Percentiles rank a stretch among this genome's conserved stretches.
These are phyloP conservation scores for Salix caprea DNA, from an alignment of 345 rosid genomes.

Conservation along the genomic window DNA sequence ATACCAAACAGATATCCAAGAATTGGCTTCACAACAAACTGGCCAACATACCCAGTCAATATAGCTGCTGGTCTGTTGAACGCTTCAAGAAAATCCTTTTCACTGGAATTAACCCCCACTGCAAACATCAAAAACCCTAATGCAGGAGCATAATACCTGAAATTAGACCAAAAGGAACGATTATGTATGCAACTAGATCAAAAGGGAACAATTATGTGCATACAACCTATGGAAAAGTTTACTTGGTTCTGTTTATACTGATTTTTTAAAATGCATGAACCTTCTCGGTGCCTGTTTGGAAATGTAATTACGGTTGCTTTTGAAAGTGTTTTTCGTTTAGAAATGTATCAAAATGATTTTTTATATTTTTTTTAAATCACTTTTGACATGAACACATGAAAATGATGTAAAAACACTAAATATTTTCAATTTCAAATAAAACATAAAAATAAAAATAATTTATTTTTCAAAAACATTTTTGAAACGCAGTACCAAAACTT, in stretches of 20 bases:
- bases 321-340: too few relatives aligned
- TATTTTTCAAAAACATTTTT: too few relatives aligned
- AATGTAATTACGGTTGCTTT: too few relatives aligned
- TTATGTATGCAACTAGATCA: conserved; percentile 30
- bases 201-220: background rate
- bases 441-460: too few relatives aligned
- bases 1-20: conserved; percentile 79
- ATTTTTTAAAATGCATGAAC: background rate
- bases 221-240: background rate
- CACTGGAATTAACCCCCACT: conserved; percentile 85
- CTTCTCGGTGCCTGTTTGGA: background rate
- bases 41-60: conserved; percentile 74
- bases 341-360: too few relatives aligned
- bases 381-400: too few relatives aligned
- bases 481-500: too few relatives aligned
- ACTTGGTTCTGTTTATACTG: background rate
- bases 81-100: conserved; percentile 82
- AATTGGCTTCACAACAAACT: conserved; percentile 76
- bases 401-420: too few relatives aligned
- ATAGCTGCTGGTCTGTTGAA: conserved; percentile 74
- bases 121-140: conserved; percentile 98
- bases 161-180: conserved; percentile 5
- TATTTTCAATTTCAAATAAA: too few relatives aligned
- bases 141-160: conserved; percentile 92
- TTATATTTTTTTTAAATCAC: too few relatives aligned